phyloP scores from a whole-genome alignment of 2,329 filamentous ascomycete genomes.

The Exophiala sideris region DNA sequence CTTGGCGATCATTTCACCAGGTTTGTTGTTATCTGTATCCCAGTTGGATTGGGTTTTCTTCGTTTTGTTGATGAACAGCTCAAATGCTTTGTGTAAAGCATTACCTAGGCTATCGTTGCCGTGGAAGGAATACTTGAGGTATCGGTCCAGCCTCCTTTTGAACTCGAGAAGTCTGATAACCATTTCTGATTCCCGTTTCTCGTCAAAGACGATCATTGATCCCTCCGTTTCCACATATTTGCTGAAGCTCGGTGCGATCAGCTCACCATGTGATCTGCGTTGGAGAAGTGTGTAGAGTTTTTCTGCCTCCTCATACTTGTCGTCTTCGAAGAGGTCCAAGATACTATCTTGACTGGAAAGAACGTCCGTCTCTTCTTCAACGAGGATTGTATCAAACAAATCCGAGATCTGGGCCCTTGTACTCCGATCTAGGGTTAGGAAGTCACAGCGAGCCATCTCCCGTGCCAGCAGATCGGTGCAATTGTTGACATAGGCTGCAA shows the following conservation, averaged over 20 bases:
- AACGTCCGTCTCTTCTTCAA: constrained; percentile 64
- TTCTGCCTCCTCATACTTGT: constrained; percentile 67
- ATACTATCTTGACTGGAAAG: constrained; percentile 66
- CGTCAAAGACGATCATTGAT: constrained; percentile 71
- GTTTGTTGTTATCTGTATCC: constrained; percentile 83
- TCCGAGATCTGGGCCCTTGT: constrained; percentile 75
- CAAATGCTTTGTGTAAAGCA: constrained; percentile 78
- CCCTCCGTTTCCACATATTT: constrained; percentile 76
- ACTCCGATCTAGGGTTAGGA: constrained; percentile 75
- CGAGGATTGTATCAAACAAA: constrained; percentile 68
- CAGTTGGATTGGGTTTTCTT: constrained; percentile 68
- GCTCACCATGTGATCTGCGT: constrained; percentile 66
- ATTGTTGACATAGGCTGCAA: constrained; percentile 72
- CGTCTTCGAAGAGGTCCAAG: constrained; percentile 67
- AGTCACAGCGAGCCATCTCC: constrained; percentile 74
- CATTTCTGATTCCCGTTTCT: constrained; percentile 77
- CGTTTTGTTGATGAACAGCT: constrained; percentile 84
- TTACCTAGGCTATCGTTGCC: constrained; percentile 74
- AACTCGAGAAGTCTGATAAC: constrained; percentile 76
- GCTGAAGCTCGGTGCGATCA: constrained; percentile 70
- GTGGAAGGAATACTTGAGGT: constrained; percentile 73
- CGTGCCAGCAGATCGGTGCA: constrained; percentile 66
- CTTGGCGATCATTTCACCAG: constrained; percentile 98
- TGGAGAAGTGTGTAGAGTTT: constrained; percentile 75
- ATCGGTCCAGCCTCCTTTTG: constrained; percentile 72